Base-by-base conservation (phyloP, 352 stramenopile species). In the Phytophthora megakarya region DNA sequence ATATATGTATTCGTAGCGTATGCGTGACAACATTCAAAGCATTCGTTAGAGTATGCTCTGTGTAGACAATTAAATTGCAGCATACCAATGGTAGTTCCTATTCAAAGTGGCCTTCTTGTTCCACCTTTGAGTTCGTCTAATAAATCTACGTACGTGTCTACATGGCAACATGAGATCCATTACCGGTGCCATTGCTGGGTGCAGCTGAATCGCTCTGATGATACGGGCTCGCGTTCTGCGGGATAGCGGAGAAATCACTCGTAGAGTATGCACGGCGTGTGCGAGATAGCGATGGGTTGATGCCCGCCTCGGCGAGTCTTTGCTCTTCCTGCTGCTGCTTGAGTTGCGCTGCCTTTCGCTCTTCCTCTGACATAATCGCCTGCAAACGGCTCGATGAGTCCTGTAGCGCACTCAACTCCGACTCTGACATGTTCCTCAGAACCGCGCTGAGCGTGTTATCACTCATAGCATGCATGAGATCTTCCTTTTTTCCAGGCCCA, bases 391-490 rank as follows among this genome's bases (percentile, higher is more conserved):
- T 84, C 16, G 81, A 90, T 19, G 83, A 84, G 25, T 86, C 75
- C 37, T 89, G 75, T 32, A 92, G 54, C 38, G 80, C 77, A 19
- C 73, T 79, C 16, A 92, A 61, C 51, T 92, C 83, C 10, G 83
- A 75, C 43, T 92, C 83, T 7, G 79, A 89, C 61, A 90, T 84
- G 50, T 92, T 90, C 19, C 81, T 66, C 51, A 89, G 57, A 40
- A 73, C 70, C 10, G 73, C 70, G 23, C 78, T 88, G 15, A 90
- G 76, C 38, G 81, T 73, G 47, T 88, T 90, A 44, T 90, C 81
- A 59, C 81, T 90, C 67, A 88, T 75, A 30, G 81, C 84, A 55
- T 90, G 81, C 75, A 70, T 71, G 2, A 90, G 71, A 42, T 87
- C 79, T 2, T 85, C 67, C n/a, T 83, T 79, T 30, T 68, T 62